These are phyloP conservation scores for Paramecium bursaria DNA, from an alignment of 73 alveolate species.

Conservation along the genomic window DNA sequence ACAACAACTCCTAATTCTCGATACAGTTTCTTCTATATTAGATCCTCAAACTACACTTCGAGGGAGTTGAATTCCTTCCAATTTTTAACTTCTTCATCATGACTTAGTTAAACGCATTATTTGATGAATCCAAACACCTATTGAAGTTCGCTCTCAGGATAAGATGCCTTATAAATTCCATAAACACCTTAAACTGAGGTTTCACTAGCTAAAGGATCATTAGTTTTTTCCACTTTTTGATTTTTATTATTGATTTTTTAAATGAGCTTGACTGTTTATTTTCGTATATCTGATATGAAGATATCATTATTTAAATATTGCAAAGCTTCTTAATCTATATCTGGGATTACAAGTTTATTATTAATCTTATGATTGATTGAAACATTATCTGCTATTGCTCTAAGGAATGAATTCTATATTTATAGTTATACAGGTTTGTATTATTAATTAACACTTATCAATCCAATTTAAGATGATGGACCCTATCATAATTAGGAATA, in stretches of 20 bases:
- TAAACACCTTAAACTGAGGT: not conserved
- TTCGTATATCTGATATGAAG: slow-evolving; percentile 13
- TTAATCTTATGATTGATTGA: slow-evolving; percentile 3
- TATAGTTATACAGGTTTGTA: not conserved
- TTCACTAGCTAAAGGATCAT: slow-evolving; percentile 22
- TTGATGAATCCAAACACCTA: slow-evolving; percentile 3
- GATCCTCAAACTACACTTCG: not conserved
- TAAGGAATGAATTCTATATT: slow-evolving; percentile 4
- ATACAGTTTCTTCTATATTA: not conserved
- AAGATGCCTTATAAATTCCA: not conserved
- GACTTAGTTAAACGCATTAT: not conserved
- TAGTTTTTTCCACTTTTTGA: slow-evolving; percentile 1
- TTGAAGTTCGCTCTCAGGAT: not conserved
- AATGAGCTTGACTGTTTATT: not conserved
- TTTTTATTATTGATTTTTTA: slow-evolving; percentile 24
- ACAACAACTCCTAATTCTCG: slow-evolving; percentile 35
- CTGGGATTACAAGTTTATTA: no score
- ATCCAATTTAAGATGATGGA: slow-evolving; percentile 38
- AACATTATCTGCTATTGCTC: slow-evolving; percentile 18
- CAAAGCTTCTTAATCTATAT: not conserved
- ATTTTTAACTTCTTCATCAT: slow-evolving; percentile 2
- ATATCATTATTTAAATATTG: not conserved
- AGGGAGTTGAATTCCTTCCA: not conserved
- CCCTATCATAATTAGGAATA: no score
- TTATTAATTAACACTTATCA: not conserved